Base-by-base conservation (phyloP, 2,329 filamentous ascomycete genomes). In the Penicillium vulpinum region DNA sequence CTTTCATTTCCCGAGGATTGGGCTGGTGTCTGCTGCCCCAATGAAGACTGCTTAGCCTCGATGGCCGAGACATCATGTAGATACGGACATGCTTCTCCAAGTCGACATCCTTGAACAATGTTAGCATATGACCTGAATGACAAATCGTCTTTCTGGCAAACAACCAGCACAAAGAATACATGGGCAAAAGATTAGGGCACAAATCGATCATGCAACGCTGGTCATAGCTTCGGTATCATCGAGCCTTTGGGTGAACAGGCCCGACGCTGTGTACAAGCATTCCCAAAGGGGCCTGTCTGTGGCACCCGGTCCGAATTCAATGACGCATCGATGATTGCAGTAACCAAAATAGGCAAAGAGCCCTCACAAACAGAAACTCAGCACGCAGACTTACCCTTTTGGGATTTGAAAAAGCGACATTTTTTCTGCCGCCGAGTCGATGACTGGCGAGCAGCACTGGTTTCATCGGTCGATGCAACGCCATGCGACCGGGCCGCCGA, bases 71-170 rank as follows among this genome's bases (percentile, higher is more conserved):
- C 63, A 68, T 78, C 76, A 65, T 84, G 82, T 61, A 77, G 66
- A 68, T 78, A 85, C 31, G 75, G 78, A 64, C 83, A 85, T 49
- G 75, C 67, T 61, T 77, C 73, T 52, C 82, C 82, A 59, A 79
- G 76, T 65, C 81, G 75, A 70, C 83, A 85, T 57, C 83, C 80
- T 81, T 61, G 38, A 52, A 22, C 15, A 35, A 53, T 39, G 58
- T 73, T 53, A 72, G 70, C 43, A 54, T 61, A 35, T 38, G 38
- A 24, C 28, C 39, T 38, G 41, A 46, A 35, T 38, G 16, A 22
- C 11, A 39, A 39, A 45, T 24, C 41, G 9, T 5, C 22, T 22
- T 29, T 16, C 35, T 31, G 31, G 15, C 21, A 33, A 31, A 43
- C 21, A 6, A 22, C 22, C 35, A 39, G 10, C 8, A n/a, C 18